Percentiles rank a stretch among this genome's conserved stretches.
Conservation (phyloP, 1,284 basidiomycete genomes). For the Cutaneotrichosporon cyanovorans region DNA sequence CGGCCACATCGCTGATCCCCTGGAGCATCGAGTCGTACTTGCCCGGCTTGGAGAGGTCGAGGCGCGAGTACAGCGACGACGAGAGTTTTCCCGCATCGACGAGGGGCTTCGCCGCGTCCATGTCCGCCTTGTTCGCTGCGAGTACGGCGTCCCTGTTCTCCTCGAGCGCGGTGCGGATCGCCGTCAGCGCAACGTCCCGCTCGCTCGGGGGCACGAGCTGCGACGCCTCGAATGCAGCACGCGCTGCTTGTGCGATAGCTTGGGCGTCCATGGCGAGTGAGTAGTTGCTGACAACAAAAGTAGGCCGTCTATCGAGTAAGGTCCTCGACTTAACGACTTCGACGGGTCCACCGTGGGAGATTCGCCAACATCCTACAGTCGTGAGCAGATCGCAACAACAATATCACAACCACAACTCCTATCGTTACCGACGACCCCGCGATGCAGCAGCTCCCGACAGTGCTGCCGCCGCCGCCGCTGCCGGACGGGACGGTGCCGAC, state of each 20-base stretch:
- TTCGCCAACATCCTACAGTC: no score
- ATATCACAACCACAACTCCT: no score
- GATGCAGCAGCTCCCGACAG: slow-evolving; percentile 33
- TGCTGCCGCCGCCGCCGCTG: slow-evolving; percentile 30
- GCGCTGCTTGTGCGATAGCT: slow-evolving; percentile 62
- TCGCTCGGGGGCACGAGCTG: slow-evolving; percentile 65
- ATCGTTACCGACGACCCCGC: not conserved
- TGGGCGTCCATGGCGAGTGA: not conserved
- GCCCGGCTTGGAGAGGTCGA: slow-evolving; percentile 74
- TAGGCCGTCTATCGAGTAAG: no score
- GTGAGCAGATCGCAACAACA: no score
- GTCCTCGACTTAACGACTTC: no score
- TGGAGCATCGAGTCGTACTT: slow-evolving; percentile 94
- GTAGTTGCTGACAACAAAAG: not conserved
- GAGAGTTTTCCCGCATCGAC: slow-evolving; percentile 79
- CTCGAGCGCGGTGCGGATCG: slow-evolving; percentile 62
- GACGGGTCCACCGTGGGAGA: no score
- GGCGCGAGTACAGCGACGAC: slow-evolving; percentile 67
- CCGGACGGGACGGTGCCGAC: slow-evolving; percentile 30
- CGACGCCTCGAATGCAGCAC: slow-evolving; percentile 72
- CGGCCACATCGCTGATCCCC: slow-evolving; percentile 79
- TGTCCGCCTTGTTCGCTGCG: slow-evolving; percentile 68
- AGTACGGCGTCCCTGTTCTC: slow-evolving; percentile 61
- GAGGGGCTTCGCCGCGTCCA: slow-evolving; percentile 67
- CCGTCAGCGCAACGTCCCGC: slow-evolving; percentile 62